Evolutionary conservation across 192 early-diverging fungal genomes (phyloP), one percentile per base, ranked within the genome.

Genomic region (Coemansia sp.): DNA sequence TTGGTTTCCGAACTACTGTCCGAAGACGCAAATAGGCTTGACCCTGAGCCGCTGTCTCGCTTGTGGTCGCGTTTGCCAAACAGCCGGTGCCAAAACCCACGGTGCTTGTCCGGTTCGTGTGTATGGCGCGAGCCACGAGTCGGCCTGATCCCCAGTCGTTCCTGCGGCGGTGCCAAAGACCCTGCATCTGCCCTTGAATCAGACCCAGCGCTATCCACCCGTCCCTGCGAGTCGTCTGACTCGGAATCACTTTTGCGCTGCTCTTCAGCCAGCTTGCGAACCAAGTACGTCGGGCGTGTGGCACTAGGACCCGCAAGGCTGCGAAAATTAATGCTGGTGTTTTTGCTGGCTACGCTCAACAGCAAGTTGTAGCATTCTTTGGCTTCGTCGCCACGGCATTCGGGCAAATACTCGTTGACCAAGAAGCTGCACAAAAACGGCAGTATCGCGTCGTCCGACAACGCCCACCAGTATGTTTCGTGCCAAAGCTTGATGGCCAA

Each of bases 401-500:
- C 25, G 0, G 66, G 68, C 56, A 79, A 38, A 37, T 67, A 68
- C 38, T 68, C 67, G 52, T 68, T 71, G n/a, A 68, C 15, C 36
- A 76, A 23, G 34, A 68, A 84, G 12, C 62, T 53, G 42, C 70
- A 71, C 64, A 84, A 44, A 17, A 49, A 61, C 3, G 34, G 42
- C 53, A 83, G 48, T 24, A 38, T 31, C 6, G 48, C 10, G 26
- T 46, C 60, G 31, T 89, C 86, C 23, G 86, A 75, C 28, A 76
- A 74, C 12, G 84, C 71, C 28, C 79, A 81, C 74, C 85, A 91
- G 65, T 92, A 91, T 15, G 53, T 68, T 26, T 92, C 92, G 37
- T 92, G 70, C 96, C 96, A 98, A 20, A 69, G 79, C 61, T 91
- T 94, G 64, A 96, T 79, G 0, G 89, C 85, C 58, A 87, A 85